phyloP scores from a whole-genome alignment of 1,284 basidiomycete genomes.

The Cutaneotrichosporon sp. region DNA sequence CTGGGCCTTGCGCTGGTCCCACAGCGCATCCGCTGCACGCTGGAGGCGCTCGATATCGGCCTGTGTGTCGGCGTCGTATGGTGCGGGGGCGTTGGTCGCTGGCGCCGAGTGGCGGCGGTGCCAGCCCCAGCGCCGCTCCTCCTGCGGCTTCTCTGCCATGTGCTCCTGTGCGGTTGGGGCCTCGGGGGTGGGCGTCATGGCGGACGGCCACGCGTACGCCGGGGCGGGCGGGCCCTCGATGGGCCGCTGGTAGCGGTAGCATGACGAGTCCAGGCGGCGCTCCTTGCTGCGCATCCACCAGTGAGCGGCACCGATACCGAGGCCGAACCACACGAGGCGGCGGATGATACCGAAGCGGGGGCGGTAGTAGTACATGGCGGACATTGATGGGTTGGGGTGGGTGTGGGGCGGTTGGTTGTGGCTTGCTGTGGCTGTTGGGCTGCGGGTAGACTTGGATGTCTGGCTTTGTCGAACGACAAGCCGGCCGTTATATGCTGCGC shows the following conservation, averaged over 20 bases:
- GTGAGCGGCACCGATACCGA: neutral
- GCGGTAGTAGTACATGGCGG: slow-evolving; percentile 2
- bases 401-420: neutral
- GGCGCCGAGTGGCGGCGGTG: neutral
- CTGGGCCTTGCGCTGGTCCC: slow-evolving; percentile 7
- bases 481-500: neutral
- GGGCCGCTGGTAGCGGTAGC: neutral
- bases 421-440: neutral
- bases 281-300: slow-evolving; percentile 3
- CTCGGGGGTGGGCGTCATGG: neutral
- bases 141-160: neutral
- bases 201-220: slow-evolving; percentile 2
- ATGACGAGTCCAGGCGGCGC: neutral
- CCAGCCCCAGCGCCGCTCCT: neutral
- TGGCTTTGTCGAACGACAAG: neutral
- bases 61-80: neutral
- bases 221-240: neutral
- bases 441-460: neutral
- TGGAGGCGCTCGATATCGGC: slow-evolving; percentile 5
- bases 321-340: slow-evolving; percentile 9
- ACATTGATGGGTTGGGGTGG: too few relatives aligned
- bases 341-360: slow-evolving; percentile 1
- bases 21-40: neutral
- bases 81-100: neutral
- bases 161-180: neutral